phyloP scores from a whole-genome alignment of 2,329 filamentous ascomycete genomes.

The Stagonosporopsis tanaceti region DNA sequence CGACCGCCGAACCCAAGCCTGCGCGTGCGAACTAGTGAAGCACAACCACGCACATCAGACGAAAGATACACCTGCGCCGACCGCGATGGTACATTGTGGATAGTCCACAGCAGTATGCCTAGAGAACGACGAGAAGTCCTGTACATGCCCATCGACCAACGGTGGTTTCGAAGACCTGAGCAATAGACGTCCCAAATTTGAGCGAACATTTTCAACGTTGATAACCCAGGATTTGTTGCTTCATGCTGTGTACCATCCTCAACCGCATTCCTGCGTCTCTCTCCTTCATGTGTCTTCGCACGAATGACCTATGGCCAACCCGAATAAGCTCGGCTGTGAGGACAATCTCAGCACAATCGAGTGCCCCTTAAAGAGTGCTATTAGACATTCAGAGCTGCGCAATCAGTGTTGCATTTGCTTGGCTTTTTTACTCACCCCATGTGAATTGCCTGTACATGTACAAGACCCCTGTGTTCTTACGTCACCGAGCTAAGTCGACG shows the following conservation, averaged over 20 bases:
- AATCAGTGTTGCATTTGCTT: no score
- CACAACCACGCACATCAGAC: not conserved
- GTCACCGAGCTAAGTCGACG: conserved; percentile 29
- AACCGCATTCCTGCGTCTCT: not conserved
- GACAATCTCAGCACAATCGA: not conserved
- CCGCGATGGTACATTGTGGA: not conserved
- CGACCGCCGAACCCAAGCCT: conserved; percentile 79
- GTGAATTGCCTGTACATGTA: conserved; percentile 2
- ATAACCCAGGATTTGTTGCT: not conserved
- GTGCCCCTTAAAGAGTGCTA: not conserved
- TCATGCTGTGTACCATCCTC: not conserved
- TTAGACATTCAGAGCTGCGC: not conserved
- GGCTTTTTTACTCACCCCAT: not conserved
- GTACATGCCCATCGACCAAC: conserved; percentile 17
- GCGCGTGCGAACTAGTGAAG: conserved; percentile 48
- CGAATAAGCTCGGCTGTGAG: not conserved
- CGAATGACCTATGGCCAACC: not conserved
- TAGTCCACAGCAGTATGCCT: conserved; percentile 1
- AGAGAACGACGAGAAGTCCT: conserved; percentile 7
- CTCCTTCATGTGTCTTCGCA: not conserved
- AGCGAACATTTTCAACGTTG: conserved; percentile 5
- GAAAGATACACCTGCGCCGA: not conserved
- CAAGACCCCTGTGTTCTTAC: conserved; percentile 29
- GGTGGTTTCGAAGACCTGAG: conserved; percentile 18
- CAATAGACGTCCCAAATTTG: conserved; percentile 22